These are phyloP conservation scores for Suillus bovinus DNA, from an alignment of 768 basidiomycete species.

Conservation along the genomic window DNA sequence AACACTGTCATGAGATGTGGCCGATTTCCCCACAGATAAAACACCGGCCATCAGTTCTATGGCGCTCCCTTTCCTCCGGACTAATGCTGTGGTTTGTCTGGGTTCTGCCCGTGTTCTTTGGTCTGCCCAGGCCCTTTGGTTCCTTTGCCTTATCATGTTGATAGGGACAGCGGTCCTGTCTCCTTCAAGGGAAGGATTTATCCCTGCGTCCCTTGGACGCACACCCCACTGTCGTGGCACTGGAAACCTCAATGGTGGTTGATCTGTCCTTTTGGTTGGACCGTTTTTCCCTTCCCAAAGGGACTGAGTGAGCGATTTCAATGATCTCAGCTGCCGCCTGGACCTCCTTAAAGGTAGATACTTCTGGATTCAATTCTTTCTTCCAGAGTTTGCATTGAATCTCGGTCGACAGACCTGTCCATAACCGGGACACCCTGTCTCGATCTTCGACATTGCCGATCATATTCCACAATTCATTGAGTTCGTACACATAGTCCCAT, in stretches of 20 bases:
- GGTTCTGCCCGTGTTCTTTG: no score
- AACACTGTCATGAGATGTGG: slow-evolving; percentile 33
- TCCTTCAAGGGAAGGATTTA: no score
- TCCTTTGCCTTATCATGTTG: no score
- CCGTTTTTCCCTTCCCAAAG: not conserved
- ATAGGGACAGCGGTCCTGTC: no score
- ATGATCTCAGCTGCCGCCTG: slow-evolving; percentile 28
- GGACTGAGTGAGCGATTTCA: slow-evolving; percentile 28
- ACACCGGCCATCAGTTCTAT: slow-evolving; percentile 24
- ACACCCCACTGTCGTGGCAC: no score
- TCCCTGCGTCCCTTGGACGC: no score
- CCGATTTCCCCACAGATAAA: slow-evolving; percentile 29
- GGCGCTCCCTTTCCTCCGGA: not conserved
- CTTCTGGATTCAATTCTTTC: not conserved
- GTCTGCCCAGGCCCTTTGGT: no score
- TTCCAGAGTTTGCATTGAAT: slow-evolving; percentile 33
- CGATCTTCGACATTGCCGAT: slow-evolving; percentile 30
- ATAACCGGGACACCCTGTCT: slow-evolving; percentile 35
- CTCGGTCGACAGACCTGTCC: slow-evolving; percentile 30
- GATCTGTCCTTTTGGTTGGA: not conserved
- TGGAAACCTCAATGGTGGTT: no score
- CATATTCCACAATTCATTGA: slow-evolving; percentile 35
- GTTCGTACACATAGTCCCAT: slow-evolving; percentile 32
- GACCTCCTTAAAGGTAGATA: slow-evolving; percentile 28
- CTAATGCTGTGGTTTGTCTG: not conserved